Conservation (phyloP, 75 land plant species). For the Pinus tabuliformis region DNA sequence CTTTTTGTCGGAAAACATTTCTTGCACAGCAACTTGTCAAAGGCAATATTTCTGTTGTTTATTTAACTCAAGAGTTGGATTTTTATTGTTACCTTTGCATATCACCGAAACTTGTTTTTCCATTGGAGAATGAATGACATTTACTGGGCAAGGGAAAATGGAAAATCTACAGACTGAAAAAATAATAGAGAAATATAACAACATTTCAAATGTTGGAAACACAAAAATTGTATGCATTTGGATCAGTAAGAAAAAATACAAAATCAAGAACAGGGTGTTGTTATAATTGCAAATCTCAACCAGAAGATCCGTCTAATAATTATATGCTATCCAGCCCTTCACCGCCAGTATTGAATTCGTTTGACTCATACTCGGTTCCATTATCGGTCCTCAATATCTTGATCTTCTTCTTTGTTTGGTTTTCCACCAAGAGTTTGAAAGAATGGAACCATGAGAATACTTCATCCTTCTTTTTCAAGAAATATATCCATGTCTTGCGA, state of each 20-base stretch:
- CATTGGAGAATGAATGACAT: background rate
- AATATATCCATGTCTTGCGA: no score
- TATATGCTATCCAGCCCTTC: no score
- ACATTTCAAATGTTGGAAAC: background rate
- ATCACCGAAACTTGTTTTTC: background rate
- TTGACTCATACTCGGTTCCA: no score
- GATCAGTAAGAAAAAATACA: background rate
- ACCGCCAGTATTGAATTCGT: no score
- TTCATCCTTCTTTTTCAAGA: no score
- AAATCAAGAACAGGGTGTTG: background rate
- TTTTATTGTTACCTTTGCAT: background rate
- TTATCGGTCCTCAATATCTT: no score
- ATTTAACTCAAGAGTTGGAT: background rate
- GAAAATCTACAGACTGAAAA: background rate
- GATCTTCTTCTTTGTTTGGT: no score
- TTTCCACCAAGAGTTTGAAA: no score
- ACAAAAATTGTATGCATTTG: background rate
- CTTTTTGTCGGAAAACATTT: background rate
- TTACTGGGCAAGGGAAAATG: background rate
- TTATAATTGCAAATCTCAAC: no score
- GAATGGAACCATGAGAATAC: no score
- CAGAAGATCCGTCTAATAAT: no score
- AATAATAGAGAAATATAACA: background rate
- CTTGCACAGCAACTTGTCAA: background rate
- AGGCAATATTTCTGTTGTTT: background rate